These are phyloP conservation scores for Clarireedia monteithiana DNA, from an alignment of 2,329 filamentous ascomycete genomes.

Conservation along the genomic window DNA sequence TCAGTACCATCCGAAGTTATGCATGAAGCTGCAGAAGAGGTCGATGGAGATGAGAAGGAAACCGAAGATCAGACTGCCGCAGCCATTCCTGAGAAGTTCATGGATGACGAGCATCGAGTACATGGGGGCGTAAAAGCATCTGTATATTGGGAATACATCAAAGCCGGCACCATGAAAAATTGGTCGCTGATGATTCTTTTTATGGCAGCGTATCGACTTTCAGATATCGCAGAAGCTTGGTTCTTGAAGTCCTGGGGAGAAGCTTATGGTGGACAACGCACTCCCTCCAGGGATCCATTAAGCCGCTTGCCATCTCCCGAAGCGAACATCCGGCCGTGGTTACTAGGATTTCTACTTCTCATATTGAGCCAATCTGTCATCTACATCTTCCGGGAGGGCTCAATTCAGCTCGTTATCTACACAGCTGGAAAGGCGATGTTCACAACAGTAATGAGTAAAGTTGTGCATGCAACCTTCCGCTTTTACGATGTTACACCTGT, in stretches of 20 bases:
- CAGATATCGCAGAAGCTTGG: slow-evolving; percentile 63
- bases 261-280: slow-evolving; percentile 45
- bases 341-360: slow-evolving; percentile 62
- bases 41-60: slow-evolving; percentile 19
- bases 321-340: slow-evolving; percentile 64
- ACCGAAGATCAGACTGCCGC: slow-evolving; percentile 28
- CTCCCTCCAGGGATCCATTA: slow-evolving; percentile 31
- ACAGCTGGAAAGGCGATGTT: slow-evolving; percentile 72
- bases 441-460: slow-evolving; percentile 59
- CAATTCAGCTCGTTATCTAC: slow-evolving; percentile 73
- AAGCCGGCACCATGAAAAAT: slow-evolving; percentile 66
- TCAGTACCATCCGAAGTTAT: slow-evolving; percentile 21
- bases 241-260: slow-evolving; percentile 87
- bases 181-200: slow-evolving; percentile 61
- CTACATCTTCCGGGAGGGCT: slow-evolving; percentile 53
- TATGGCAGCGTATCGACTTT: slow-evolving; percentile 55
- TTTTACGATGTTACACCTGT: slow-evolving; percentile 90
- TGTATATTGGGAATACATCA: slow-evolving; percentile 82
- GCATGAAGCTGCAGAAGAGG: slow-evolving; percentile 16
- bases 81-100: slow-evolving; percentile 64
- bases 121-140: slow-evolving; percentile 66
- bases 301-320: slow-evolving; percentile 57
- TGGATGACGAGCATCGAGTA: slow-evolving; percentile 68
- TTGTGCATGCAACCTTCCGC: slow-evolving; percentile 75
- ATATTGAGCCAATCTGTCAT: slow-evolving; percentile 51